A percentile compares a stretch with the other conserved stretches of the same genome.
Evolutionary conservation across 129 eudicot genomes (phyloP).

Genomic region (Kitagawia praeruptora): DNA sequence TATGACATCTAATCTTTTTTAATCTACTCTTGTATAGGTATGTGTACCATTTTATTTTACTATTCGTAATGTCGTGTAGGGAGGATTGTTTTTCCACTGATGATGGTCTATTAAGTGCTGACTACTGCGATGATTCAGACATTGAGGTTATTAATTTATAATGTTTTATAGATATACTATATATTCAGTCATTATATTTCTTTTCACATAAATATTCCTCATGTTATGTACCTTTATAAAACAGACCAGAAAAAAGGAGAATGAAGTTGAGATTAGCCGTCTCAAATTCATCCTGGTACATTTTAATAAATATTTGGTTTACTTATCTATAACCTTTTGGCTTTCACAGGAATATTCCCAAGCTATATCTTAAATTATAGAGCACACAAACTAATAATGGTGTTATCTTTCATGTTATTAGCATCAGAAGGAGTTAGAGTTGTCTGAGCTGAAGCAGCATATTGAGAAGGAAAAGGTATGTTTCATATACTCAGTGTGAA

Average conservation of each 20-base stretch:
- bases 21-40: not conserved
- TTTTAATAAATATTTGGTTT: conserved; percentile 2
- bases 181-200: not conserved
- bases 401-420: conserved; percentile 25
- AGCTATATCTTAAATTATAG: conserved; percentile 10
- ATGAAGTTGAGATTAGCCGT: conserved; percentile 54
- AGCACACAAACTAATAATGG: conserved; percentile 4
- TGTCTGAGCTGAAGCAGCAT: conserved; percentile 63
- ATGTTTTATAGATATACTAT: not conserved
- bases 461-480: conserved; percentile 90
- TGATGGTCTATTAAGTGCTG: conserved; percentile 26
- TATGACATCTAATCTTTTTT: not conserved
- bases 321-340: conserved; percentile 3
- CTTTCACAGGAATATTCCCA: not conserved
- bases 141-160: conserved; percentile 31
- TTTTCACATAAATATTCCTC: conserved; percentile 9
- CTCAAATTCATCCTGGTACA: conserved; percentile 81
- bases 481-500: not conserved
- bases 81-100: conserved; percentile 18
- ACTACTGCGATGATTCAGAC: conserved; percentile 22
- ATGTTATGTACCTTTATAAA: conserved; percentile 15
- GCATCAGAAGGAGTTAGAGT: conserved; percentile 91
- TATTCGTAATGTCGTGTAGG: conserved; percentile 12
- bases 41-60: not conserved
- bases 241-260: conserved; percentile 39